A percentile compares a stretch with the other conserved stretches of the same genome.
These are phyloP conservation scores for Blastobotrys attinorum DNA, from an alignment of 805 yeast species.

Conservation along the genomic window DNA sequence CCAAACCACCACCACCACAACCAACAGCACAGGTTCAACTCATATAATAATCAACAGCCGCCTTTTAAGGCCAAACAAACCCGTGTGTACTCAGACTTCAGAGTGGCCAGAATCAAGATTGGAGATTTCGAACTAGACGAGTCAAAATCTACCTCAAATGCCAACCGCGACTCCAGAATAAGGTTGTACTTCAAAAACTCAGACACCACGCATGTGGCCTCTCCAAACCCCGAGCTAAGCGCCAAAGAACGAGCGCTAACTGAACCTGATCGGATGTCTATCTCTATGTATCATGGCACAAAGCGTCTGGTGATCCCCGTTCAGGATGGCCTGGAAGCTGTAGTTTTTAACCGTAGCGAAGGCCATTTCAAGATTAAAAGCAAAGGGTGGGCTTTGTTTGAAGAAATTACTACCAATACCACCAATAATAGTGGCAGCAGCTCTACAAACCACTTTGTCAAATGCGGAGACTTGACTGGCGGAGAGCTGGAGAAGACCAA, in stretches of 20 bases:
- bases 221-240: background rate
- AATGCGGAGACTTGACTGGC: slow-evolving; percentile 11
- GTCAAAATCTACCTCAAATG: background rate
- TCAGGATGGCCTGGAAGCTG: slow-evolving; percentile 11
- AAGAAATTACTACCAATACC: slow-evolving; percentile 3
- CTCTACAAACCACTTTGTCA: slow-evolving; percentile 4
- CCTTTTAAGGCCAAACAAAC: slow-evolving; percentile 2
- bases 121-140: slow-evolving; percentile 10
- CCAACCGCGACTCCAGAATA: slow-evolving; percentile 7
- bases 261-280: slow-evolving; percentile 13
- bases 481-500: slow-evolving; percentile 5
- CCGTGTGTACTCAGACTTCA: slow-evolving; percentile 10
- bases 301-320: slow-evolving; percentile 13
- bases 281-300: slow-evolving; percentile 9
- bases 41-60: background rate
- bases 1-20: no score
- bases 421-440: background rate
- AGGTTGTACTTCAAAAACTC: slow-evolving; percentile 9
- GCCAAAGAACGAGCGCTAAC: slow-evolving; percentile 5
- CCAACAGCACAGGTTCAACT: background rate
- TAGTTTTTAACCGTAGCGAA: slow-evolving; percentile 8
- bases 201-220: background rate
- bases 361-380: slow-evolving; percentile 11
- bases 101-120: slow-evolving; percentile 7
- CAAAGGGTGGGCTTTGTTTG: slow-evolving; percentile 11